Base-by-base conservation (phyloP, 2,329 filamentous ascomycete species). In the Metarhizium brunneum region DNA sequence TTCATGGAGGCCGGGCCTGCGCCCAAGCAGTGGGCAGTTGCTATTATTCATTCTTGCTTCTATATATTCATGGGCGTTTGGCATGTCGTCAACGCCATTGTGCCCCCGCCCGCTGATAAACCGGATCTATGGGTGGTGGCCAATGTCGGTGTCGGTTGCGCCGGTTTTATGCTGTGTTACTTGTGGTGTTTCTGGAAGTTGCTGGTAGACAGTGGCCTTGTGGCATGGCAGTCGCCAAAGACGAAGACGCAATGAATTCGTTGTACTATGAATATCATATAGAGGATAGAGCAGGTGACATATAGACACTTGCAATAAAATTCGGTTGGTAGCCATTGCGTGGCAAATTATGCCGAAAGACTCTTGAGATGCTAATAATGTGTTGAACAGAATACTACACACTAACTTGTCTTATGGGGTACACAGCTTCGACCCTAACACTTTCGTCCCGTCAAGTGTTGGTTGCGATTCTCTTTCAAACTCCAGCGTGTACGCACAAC, bases 121-220 rank as follows among this genome's bases (percentile, higher is more conserved):
- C 94, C 94, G 0, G 94, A 99, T 73, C 74, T 99, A 1, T 99
- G 92, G 92, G 86, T 95, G 3, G 92, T 99, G 2, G 80, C 85
- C 13, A 99, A 99, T 65, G 91, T 94, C 8, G 84, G 90, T 18
- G 72, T 97, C 25, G 94, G 94, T 7, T 89, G 89, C 25, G 85
- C 82, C 4, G 94, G 90, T 0, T 99, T 97, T 68, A 82, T 82
- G 0, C 73, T 95, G 38, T 95, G 91, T 70, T 97, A 96, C 69
- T 66, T 94, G 7, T 99, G 94, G 94, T 96, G 92, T 69, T 71
- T 94, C 59, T 87, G 84, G 80, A 86, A 82, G 55, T 67, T 89
- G 53, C 64, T 83, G 2, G 67, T 74, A 18, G 83, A 87, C 63
- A 86, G 84, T 65, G 80, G 81, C 47, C 63, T 83, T 47, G 56